Conservation (phyloP, 129 eudicot species). For the Daucus carota region DH1_v3.0 NC_030388.2:28448001-28448500, state of each 20-base stretch:
- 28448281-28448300: not conserved
- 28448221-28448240: not conserved
- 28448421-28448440: not conserved
- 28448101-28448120: not conserved
- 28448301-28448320: not conserved
- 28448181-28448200: not conserved
- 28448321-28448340: not conserved
- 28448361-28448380: not conserved
- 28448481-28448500: not conserved
- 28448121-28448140: conserved; percentile 8
- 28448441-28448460: not conserved
- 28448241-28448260: not conserved
- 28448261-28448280: not conserved
- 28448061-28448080: conserved; percentile 5
- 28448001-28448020: conserved; percentile 4
- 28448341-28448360: not conserved
- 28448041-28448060: conserved; percentile 10
- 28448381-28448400: not conserved
- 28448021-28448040: not conserved
- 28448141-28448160: conserved; percentile 4
- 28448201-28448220: not conserved
- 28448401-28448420: not conserved
- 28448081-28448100: not conserved
- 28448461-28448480: not conserved
- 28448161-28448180: not conserved